phyloP scores from a whole-genome alignment of 106 monocot genomes.

The Dendrobium nobile region DNA sequence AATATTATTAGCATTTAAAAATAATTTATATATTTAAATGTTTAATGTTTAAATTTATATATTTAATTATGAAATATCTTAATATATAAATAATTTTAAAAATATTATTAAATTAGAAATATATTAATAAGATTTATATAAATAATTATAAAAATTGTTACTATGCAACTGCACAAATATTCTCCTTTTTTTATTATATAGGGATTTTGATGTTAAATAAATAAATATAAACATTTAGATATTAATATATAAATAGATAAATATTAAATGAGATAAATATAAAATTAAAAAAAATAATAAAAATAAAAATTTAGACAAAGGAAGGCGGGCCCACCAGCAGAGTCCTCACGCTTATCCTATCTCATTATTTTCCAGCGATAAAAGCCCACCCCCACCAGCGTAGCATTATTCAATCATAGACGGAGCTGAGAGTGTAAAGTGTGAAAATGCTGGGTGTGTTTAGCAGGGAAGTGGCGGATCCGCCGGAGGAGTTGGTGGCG shows the following conservation, averaged over 20 bases:
- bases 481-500: slow-evolving; percentile 73
- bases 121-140: background rate
- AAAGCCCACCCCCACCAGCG: background rate
- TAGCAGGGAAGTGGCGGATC: slow-evolving; percentile 69
- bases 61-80: background rate
- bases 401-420: background rate
- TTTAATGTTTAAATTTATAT: background rate
- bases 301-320: background rate
- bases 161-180: too few relatives aligned
- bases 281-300: background rate
- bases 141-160: too few relatives aligned
- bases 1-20: too few relatives aligned
- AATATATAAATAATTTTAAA: background rate
- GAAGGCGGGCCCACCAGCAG: background rate
- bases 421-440: background rate
- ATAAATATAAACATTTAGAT: too few relatives aligned
- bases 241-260: too few relatives aligned
- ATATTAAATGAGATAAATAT: background rate
- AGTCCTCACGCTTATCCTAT: background rate
- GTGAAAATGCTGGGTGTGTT: slow-evolving; percentile 79
- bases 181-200: too few relatives aligned
- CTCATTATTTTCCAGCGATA: background rate
- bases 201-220: too few relatives aligned
- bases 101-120: background rate
- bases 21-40: background rate